A percentile compares a stretch with the other conserved stretches of the same genome.
Conservation (phyloP, 768 basidiomycete species). For the Lactarius sp. region DNA sequence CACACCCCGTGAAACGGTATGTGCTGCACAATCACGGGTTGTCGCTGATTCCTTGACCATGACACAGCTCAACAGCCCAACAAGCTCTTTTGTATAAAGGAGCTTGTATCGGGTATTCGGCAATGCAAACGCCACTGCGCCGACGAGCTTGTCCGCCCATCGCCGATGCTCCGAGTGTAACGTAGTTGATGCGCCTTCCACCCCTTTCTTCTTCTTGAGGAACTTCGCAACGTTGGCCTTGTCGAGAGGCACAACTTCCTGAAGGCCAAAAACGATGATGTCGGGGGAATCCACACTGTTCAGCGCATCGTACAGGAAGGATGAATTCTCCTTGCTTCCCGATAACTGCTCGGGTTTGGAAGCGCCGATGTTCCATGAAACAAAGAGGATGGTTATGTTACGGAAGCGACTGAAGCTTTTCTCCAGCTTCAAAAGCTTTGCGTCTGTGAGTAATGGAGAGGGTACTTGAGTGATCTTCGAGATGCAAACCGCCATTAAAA, state of each 20-base stretch:
- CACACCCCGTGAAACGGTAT: constrained; percentile 88
- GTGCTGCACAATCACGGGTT: constrained; percentile 67
- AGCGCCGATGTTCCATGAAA: constrained; percentile 93
- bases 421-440: constrained; percentile 71
- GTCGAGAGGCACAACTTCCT: constrained; percentile 96
- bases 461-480: constrained; percentile 1
- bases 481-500: background rate
- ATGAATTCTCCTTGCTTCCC: constrained; percentile 63
- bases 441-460: constrained; percentile 43
- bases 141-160: constrained; percentile 79
- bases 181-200: constrained; percentile 65
- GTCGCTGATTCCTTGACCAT: constrained; percentile 67
- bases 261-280: constrained; percentile 90
- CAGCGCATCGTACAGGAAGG: constrained; percentile 76
- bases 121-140: constrained; percentile 69
- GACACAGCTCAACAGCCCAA: constrained; percentile 77
- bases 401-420: constrained; percentile 75
- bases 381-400: constrained; percentile 67
- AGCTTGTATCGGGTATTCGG: constrained; percentile 71
- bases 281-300: constrained; percentile 72
- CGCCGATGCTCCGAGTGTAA: constrained; percentile 82
- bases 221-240: constrained; percentile 92
- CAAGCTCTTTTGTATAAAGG: constrained; percentile 80
- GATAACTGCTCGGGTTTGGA: constrained; percentile 71
- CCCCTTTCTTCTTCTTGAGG: constrained; percentile 63